Conservation (phyloP, 108 stramenopile species). For the Skeletonema grethae region DNA sequence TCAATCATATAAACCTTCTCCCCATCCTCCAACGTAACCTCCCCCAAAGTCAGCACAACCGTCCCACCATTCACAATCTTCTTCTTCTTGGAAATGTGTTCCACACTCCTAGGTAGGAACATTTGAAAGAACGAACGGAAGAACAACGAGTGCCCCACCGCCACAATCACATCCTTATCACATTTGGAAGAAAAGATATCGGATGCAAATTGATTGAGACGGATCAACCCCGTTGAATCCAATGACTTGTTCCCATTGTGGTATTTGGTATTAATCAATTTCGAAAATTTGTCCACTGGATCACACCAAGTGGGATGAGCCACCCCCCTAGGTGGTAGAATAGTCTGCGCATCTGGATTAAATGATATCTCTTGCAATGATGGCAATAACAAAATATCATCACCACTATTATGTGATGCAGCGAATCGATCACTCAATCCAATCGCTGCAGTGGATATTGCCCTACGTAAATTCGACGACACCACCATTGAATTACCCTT, state of each 20-base stretch:
- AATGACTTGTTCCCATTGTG: constrained; percentile 86
- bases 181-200: constrained; percentile 63
- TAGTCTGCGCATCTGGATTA: constrained; percentile 88
- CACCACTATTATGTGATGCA: constrained; percentile 27
- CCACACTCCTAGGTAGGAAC: constrained; percentile 65
- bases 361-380: constrained; percentile 84
- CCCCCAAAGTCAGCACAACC: constrained; percentile 74
- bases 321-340: constrained; percentile 61
- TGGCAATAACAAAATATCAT: constrained; percentile 65
- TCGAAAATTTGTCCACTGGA: constrained; percentile 37
- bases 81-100: constrained; percentile 79
- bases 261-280: constrained; percentile 58
- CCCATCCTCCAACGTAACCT: constrained; percentile 55
- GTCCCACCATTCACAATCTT: constrained; percentile 88
- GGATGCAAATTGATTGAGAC: constrained; percentile 74
- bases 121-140: constrained; percentile 85
- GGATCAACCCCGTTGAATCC: constrained; percentile 66
- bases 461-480: constrained; percentile 81
- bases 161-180: constrained; percentile 59
- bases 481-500: constrained; percentile 69
- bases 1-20: constrained; percentile 83
- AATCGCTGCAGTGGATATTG: constrained; percentile 81
- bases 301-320: constrained; percentile 74
- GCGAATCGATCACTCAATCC: constrained; percentile 70
- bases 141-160: constrained; percentile 89